Conservation (phyloP, 164 flowering plant species). For the Dillenia turbinata region DNA sequence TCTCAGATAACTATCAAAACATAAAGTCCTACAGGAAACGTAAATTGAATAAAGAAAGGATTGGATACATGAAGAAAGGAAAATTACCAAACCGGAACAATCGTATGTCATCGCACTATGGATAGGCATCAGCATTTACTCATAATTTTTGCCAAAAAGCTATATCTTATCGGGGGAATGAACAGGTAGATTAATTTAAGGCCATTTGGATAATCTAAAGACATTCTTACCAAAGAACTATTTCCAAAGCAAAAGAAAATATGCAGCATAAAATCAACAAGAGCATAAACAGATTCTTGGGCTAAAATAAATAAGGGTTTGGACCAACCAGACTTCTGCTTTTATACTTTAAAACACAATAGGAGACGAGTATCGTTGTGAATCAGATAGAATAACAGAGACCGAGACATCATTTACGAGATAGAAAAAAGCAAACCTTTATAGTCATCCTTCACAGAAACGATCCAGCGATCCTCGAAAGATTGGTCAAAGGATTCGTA, state of each 20-base stretch:
- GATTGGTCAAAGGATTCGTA: slow-evolving; percentile 79
- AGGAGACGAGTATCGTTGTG: neutral
- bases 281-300: neutral
- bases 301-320: neutral
- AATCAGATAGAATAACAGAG: neutral
- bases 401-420: neutral
- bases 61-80: no score
- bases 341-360: neutral
- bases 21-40: no score
- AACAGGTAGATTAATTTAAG: no score
- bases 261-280: neutral
- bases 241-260: neutral
- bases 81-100: no score
- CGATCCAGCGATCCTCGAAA: slow-evolving; percentile 75
- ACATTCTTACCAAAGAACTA: no score
- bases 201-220: no score
- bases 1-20: no score
- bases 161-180: no score
- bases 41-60: no score
- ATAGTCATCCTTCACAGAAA: slow-evolving; percentile 72
- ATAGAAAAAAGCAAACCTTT: slow-evolving; percentile 36
- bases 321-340: neutral
- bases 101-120: no score
- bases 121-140: no score
- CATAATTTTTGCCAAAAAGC: no score